Evolutionary conservation across 2,329 filamentous ascomycete genomes (phyloP).

Genomic region (Clarireedia paspali): DNA sequence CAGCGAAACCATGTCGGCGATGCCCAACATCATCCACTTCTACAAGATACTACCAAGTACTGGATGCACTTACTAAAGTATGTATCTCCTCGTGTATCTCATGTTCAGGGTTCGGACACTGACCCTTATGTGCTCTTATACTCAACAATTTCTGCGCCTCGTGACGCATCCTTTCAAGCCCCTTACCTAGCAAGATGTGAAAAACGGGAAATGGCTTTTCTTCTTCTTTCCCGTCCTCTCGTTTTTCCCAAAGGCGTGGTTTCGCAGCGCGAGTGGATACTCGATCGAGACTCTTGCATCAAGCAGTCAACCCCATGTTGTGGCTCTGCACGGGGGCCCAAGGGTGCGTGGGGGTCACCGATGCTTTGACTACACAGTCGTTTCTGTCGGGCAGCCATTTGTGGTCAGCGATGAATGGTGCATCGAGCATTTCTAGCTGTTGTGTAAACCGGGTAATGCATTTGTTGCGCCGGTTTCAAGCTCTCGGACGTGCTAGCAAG

Average conservation of each 20-base stretch:
- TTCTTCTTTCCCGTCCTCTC: background rate
- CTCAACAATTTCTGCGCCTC: too few species aligned
- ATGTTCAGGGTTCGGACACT: too few species aligned
- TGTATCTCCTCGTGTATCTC: background rate
- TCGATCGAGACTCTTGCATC: conserved; percentile 4
- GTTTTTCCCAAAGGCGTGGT: background rate
- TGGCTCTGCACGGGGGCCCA: background rate
- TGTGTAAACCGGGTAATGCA: background rate
- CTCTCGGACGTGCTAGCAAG: too few species aligned
- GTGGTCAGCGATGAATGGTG: too few species aligned
- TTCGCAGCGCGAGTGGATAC: background rate
- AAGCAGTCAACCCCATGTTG: conserved; percentile 1
- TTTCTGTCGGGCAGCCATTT: background rate
- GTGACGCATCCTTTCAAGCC: too few species aligned
- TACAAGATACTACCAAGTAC: too few species aligned
- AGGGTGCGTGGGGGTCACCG: conserved; percentile 1
- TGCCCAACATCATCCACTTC: background rate
- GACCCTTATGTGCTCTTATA: too few species aligned
- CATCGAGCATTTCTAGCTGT: too few species aligned
- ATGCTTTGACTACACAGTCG: background rate
- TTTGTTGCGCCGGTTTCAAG: background rate
- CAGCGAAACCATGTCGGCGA: background rate
- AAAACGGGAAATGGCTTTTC: too few species aligned
- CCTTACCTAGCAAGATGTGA: too few species aligned
- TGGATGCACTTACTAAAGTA: too few species aligned